phyloP scores from a whole-genome alignment of 2,329 filamentous ascomycete genomes.

The Salinomyces thailandicus region DNA sequence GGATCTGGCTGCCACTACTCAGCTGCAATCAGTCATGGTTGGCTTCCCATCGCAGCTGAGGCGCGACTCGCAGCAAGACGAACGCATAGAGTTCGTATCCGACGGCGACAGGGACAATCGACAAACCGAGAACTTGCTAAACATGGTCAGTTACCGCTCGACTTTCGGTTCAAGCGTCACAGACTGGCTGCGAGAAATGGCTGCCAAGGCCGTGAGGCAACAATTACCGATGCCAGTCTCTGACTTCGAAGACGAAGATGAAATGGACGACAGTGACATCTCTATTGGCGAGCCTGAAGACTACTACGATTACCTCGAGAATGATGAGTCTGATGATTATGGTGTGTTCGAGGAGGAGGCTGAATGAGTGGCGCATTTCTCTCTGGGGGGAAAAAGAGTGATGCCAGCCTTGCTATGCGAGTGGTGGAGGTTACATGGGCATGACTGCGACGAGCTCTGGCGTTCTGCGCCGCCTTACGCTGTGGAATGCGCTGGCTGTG shows the following conservation, averaged over 20 bases:
- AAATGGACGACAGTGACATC: not conserved
- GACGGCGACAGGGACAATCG: conserved; percentile 1
- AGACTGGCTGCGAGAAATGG: conserved; percentile 2
- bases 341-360: too few species aligned
- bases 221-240: too few species aligned
- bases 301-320: too few species aligned
- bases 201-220: not conserved
- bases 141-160: conserved; percentile 1
- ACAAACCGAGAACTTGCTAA: not conserved
- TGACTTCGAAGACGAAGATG: not conserved
- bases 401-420: too few species aligned
- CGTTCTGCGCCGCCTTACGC: too few species aligned
- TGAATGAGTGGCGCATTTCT: too few species aligned
- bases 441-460: too few species aligned
- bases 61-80: not conserved
- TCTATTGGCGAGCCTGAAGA: not conserved
- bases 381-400: too few species aligned
- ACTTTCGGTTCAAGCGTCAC: conserved; percentile 3
- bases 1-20: not conserved
- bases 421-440: too few species aligned
- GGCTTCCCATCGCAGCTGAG: not conserved
- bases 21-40: not conserved
- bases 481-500: too few species aligned
- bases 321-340: too few species aligned
- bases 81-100: not conserved